Percentiles rank a stretch among this genome's conserved stretches.
Evolutionary conservation across 2,329 filamentous ascomycete species (phyloP).

Genomic region (Lachnellula occidentalis): DNA sequence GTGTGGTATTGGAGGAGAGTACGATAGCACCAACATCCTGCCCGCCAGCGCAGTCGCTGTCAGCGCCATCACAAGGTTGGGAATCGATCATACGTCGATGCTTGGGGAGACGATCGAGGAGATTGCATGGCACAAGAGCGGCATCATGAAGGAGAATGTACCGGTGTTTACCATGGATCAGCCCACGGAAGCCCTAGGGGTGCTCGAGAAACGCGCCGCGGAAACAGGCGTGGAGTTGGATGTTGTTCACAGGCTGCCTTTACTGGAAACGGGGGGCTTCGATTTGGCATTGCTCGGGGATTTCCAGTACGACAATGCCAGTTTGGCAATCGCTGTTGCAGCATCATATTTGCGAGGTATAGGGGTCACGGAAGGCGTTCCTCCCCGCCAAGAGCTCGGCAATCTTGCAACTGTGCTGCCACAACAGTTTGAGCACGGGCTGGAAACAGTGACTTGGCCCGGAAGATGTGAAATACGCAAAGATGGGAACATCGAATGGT

Average conservation of each 20-base stretch:
- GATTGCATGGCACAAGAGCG: constrained; percentile 90
- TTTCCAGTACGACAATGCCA: constrained; percentile 56
- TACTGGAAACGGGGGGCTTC: constrained; percentile 39
- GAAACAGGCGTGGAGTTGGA: constrained; percentile 28
- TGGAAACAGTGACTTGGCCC: constrained; percentile 69
- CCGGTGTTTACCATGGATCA: constrained; percentile 60
- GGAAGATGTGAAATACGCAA: constrained; percentile 66
- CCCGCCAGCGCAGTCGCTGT: constrained; percentile 50
- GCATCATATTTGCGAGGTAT: constrained; percentile 44
- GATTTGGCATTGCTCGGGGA: constrained; percentile 45
- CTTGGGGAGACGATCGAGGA: constrained; percentile 72
- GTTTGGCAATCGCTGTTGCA: constrained; percentile 50
- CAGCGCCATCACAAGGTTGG: constrained; percentile 70
- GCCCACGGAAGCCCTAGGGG: constrained; percentile 47
- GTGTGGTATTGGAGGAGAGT: constrained; percentile 90
- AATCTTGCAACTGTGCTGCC: not conserved
- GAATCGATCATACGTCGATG: constrained; percentile 79
- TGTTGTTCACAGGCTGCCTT: constrained; percentile 24
- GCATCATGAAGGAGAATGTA: constrained; percentile 68
- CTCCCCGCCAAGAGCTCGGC: not conserved
- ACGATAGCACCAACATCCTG: constrained; percentile 87
- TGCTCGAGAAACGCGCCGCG: constrained; percentile 53
- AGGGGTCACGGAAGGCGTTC: constrained; percentile 7
- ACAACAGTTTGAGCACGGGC: constrained; percentile 44
- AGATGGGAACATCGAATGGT: constrained; percentile 64